A percentile compares a stretch with the other conserved stretches of the same genome.
These are phyloP conservation scores for Coleophoma eucalyptorum DNA, from an alignment of 2,329 filamentous ascomycete species.

Conservation along the genomic window DNA sequence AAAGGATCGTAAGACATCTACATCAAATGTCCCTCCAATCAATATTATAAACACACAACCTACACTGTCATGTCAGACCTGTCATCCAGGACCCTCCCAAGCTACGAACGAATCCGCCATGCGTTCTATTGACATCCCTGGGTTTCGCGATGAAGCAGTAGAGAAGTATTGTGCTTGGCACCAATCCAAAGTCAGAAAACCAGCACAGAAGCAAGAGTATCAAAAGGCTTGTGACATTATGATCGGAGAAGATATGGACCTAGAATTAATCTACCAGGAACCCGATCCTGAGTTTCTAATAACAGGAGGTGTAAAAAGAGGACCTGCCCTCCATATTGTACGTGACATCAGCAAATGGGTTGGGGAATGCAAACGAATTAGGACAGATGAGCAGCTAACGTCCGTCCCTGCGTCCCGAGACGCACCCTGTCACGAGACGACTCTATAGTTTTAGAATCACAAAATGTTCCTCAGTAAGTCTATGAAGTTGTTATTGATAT, in stretches of 20 bases:
- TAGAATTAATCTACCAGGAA: background rate
- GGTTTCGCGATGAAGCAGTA: conserved; percentile 11
- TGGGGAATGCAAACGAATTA: background rate
- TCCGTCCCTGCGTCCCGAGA: no score
- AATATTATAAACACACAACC: conserved; percentile 22
- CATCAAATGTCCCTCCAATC: conserved; percentile 20
- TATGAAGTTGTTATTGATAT: no score
- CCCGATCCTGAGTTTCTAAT: background rate
- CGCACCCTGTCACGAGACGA: no score
- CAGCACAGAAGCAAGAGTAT: conserved; percentile 8
- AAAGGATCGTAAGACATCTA: conserved; percentile 5
- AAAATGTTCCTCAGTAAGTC: no score
- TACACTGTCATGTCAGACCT: background rate
- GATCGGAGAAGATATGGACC: conserved; percentile 10
- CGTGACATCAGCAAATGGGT: background rate
- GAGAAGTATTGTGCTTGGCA: conserved; percentile 14
- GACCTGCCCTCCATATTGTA: background rate
- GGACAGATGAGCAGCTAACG: no score
- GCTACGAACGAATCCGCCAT: background rate
- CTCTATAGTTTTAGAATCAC: no score
- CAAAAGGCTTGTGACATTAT: conserved; percentile 8
- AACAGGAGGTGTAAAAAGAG: background rate
- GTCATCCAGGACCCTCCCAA: background rate
- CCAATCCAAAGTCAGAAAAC: conserved; percentile 11
- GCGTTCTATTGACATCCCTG: conserved; percentile 12